phyloP scores from a whole-genome alignment of 2,329 filamentous ascomycete genomes.

The Fusarium udum region DNA sequence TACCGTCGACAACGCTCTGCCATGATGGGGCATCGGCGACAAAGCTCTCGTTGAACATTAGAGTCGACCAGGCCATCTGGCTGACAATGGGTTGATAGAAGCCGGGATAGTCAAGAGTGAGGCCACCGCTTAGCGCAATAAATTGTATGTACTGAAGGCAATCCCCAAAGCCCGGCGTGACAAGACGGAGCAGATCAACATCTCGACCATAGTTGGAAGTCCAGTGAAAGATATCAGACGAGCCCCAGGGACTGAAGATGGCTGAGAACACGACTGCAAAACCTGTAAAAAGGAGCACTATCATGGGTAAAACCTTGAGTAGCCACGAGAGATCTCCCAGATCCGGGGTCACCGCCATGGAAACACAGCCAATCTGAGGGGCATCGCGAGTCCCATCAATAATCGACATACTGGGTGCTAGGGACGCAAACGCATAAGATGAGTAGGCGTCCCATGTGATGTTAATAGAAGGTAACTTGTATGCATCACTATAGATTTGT shows the following conservation, averaged over 20 bases:
- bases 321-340: constrained; percentile 76
- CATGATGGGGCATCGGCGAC: constrained; percentile 74
- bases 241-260: constrained; percentile 94
- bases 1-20: constrained; percentile 78
- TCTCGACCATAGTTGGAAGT: constrained; percentile 98
- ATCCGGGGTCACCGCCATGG: constrained; percentile 83
- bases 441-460: constrained; percentile 79
- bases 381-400: constrained; percentile 74
- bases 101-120: constrained; percentile 89
- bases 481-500: constrained; percentile 43
- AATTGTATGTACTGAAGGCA: constrained; percentile 98
- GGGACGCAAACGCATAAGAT: constrained; percentile 86
- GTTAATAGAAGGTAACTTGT: constrained; percentile 75
- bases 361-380: constrained; percentile 80
- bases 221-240: constrained; percentile 90
- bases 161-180: constrained; percentile 96
- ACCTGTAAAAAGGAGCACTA: constrained; percentile 81
- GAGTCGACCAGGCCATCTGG: constrained; percentile 84
- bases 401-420: constrained; percentile 77
- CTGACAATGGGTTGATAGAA: constrained; percentile 94
- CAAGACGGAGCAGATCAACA: constrained; percentile 86
- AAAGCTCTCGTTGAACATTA: constrained; percentile 95
- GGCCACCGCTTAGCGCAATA: constrained; percentile 83
- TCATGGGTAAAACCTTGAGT: constrained; percentile 78
- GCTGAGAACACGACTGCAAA: constrained; percentile 84